Conservation (phyloP, 495 filamentous ascomycete species). For the Neurospora hispaniola region DNA sequence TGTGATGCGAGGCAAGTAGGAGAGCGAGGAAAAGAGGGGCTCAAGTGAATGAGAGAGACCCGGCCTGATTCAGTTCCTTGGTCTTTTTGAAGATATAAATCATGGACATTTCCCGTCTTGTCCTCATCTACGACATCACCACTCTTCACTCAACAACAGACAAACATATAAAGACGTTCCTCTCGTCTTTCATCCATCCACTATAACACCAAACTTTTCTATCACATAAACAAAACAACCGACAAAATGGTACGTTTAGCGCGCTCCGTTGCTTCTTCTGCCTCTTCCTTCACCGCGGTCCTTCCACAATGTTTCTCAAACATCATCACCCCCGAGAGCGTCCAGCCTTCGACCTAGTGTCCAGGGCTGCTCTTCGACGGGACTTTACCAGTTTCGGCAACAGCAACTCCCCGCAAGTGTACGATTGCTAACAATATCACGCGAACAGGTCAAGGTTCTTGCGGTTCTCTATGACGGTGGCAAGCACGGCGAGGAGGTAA, state of each 20-base stretch:
- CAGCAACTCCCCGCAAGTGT: constrained; percentile 3
- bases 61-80: not conserved
- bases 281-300: constrained; percentile 18
- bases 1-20: not conserved
- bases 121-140: not conserved
- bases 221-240: constrained; percentile 8
- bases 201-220: not conserved
- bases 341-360: not conserved
- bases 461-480: constrained; percentile 46
- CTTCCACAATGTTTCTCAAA: constrained; percentile 3
- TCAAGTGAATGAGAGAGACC: not conserved
- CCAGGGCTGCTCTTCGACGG: not conserved
- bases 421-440: constrained; percentile 35
- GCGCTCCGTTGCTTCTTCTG: constrained; percentile 25
- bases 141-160: not conserved
- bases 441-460: constrained; percentile 49
- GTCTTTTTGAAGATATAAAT: not conserved
- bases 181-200: not conserved
- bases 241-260: constrained; percentile 45
- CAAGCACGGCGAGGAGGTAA: constrained; percentile 40
- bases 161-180: not conserved
- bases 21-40: not conserved
- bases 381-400: constrained; percentile 2
- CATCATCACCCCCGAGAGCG: not conserved
- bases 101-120: not conserved